Conservation (phyloP, 1,284 basidiomycete species). For the Microbotryum scabiosae region DNA sequence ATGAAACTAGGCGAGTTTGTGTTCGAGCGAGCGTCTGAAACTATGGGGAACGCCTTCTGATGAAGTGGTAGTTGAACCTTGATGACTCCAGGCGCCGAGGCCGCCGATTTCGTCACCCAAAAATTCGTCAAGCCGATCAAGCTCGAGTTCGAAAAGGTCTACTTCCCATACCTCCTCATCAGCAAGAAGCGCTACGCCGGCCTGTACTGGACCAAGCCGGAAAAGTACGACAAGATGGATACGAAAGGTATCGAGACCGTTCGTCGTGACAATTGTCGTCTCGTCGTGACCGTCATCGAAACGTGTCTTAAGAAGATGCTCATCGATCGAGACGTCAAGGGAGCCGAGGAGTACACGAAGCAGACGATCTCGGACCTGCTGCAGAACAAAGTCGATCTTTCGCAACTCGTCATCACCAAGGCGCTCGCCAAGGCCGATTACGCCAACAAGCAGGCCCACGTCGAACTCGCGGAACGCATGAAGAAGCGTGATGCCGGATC, state of each 20-base stretch:
- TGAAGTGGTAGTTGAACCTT: neutral
- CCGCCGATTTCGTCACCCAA: constrained; percentile 81
- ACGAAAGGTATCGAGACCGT: constrained; percentile 98
- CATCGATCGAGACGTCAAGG: constrained; percentile 84
- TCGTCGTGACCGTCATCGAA: constrained; percentile 91
- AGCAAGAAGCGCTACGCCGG: constrained; percentile 96
- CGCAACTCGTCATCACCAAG: constrained; percentile 94
- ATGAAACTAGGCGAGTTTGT: constrained; percentile 70
- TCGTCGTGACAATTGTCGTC: constrained; percentile 86
- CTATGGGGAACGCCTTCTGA: neutral
- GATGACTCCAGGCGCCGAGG: constrained; percentile 65
- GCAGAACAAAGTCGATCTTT: constrained; percentile 95
- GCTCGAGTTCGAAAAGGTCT: constrained; percentile 96
- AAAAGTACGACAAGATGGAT: constrained; percentile 97
- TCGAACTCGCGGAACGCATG: constrained; percentile 89
- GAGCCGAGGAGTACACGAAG: constrained; percentile 89
- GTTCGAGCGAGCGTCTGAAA: neutral
- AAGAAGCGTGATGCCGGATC: constrained; percentile 81
- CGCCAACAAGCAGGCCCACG: constrained; percentile 84
- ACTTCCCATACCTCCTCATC: constrained; percentile 91
- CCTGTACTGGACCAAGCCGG: constrained; percentile 84
- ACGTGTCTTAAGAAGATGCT: constrained; percentile 95
- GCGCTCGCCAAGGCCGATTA: constrained; percentile 85
- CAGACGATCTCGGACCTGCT: constrained; percentile 83
- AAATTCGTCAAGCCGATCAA: constrained; percentile 94